Evolutionary conservation across 371 early-diverging fungal species (phyloP).

Genomic region (Zancudomyces culisetae): DNA sequence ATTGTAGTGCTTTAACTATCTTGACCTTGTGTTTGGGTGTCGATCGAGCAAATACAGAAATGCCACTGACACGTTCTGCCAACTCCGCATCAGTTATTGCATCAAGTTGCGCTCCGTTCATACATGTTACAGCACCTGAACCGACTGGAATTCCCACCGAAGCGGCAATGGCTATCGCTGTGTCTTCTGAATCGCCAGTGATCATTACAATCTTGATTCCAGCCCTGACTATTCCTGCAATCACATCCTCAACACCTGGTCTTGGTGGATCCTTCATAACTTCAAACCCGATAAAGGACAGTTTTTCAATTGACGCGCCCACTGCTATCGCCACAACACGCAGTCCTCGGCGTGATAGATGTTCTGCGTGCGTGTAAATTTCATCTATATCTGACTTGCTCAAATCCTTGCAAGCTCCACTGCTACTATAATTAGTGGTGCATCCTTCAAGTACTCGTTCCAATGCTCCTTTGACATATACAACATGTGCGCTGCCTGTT

Average conservation of each 20-base stretch:
- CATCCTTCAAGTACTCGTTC: constrained; percentile 50
- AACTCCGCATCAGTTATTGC: constrained; percentile 53
- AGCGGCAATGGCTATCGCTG: constrained; percentile 87
- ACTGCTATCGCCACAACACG: constrained; percentile 73
- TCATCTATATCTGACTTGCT: constrained; percentile 25
- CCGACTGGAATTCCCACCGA: constrained; percentile 71
- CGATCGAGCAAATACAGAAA: constrained; percentile 83
- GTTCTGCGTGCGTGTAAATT: constrained; percentile 36
- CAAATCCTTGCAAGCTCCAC: constrained; percentile 32
- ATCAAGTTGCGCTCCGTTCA: constrained; percentile 87
- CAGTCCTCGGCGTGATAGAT: constrained; percentile 62
- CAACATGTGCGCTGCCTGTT: constrained; percentile 9
- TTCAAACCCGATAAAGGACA: constrained; percentile 80
- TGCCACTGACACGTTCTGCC: constrained; percentile 39
- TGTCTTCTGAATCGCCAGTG: constrained; percentile 93
- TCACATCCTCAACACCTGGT: constrained; percentile 62
- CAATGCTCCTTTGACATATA: constrained; percentile 62
- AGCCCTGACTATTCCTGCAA: constrained; percentile 63
- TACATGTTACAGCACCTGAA: constrained; percentile 45
- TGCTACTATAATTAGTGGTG: constrained; percentile 28
- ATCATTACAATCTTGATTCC: constrained; percentile 93
- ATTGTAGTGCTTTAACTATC: constrained; percentile 74
- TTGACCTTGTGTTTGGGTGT: constrained; percentile 89
- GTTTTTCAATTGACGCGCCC: constrained; percentile 31
- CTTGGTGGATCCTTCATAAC: constrained; percentile 96